Evolutionary conservation across 768 basidiomycete species (phyloP), one percentile per base, ranked within the genome.

Genomic region (Suillus variegatus): DNA sequence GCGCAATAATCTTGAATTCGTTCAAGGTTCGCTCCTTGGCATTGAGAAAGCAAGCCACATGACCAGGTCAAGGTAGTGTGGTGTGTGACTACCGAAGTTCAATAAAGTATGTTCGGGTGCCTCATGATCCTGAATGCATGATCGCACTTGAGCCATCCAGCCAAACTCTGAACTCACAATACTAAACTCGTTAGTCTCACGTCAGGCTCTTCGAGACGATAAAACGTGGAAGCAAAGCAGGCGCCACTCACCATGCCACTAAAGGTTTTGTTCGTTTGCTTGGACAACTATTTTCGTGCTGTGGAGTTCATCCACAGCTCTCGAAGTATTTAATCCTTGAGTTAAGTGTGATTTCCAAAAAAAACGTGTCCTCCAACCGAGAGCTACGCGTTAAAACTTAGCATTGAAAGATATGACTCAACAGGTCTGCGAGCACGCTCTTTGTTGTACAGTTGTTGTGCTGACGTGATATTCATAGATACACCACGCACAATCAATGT

Each of bases 401-500:
- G 25, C 16, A 40, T 25, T 41, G 0, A 16, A 16, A 10, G 5
- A 25, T 25, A 58, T 58, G 57, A 58, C 22, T 14, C 9, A n/a
- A 62, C 28, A 62, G 28, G 51, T 46, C 20, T 62, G n/a, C n/a
- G 61, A n/a, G n/a, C 36, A 38, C 8, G 32, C 57, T 62, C 18
- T 62, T 38, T n/a, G 3, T 35, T 16, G 16, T 56, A 49, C 4
- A 5, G 16, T 35, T 28, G 20, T 41, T 16, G 25, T 25, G 8
- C 40, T 58, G 25, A 58, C 9, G 3, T 41, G 57, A 6, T 20
- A 3, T 54, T 4, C 4, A 16, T n/a, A 77, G 76, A 65, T 61
- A 35, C 66, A 55, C 40, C 68, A 64, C 22, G 40, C 60, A 47
- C 67, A 47, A 46, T 65, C 67, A 47, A 64, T 61, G 67, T 38